Percentiles rank a stretch among this genome's conserved stretches.
phyloP scores from a whole-genome alignment of 495 filamentous ascomycete species.

The Oleoguttula mirabilis region DNA sequence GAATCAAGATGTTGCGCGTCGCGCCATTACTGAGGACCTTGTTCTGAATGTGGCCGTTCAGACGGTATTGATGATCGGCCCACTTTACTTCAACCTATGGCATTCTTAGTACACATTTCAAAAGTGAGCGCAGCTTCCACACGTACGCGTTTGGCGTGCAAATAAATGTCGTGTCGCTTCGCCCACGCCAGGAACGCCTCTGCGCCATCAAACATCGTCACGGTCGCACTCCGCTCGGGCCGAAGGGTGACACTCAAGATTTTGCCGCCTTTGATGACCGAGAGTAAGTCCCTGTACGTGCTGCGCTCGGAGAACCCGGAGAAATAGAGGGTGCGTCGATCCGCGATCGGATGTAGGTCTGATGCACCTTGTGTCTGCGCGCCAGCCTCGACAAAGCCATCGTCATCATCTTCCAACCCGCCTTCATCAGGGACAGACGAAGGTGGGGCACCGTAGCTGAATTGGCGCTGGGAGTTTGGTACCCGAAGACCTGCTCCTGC shows the following conservation, averaged over 20 bases:
- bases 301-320: constrained; percentile 50
- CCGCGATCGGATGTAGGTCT: constrained; percentile 24
- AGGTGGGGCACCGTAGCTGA: constrained; percentile 9
- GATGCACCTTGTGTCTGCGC: constrained; percentile 17
- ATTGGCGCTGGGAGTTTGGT: constrained; percentile 2
- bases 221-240: constrained; percentile 47
- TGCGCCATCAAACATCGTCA: constrained; percentile 58
- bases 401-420: constrained; percentile 4
- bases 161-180: constrained; percentile 54
- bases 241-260: constrained; percentile 59
- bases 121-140: background rate
- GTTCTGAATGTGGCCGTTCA: constrained; percentile 52
- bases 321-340: constrained; percentile 52
- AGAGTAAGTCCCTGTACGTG: constrained; percentile 54
- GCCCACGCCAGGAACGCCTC: constrained; percentile 51
- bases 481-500: background rate
- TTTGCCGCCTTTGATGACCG: constrained; percentile 55
- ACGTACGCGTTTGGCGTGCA: constrained; percentile 57
- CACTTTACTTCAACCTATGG: constrained; percentile 54
- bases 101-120: constrained; percentile 16
- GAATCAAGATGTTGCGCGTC: constrained; percentile 64
- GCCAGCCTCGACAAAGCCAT: constrained; percentile 25
- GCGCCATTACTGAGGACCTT: constrained; percentile 61
- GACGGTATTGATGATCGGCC: constrained; percentile 61
- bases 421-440: constrained; percentile 11